A percentile compares a stretch with the other conserved stretches of the same genome.
Conservation (phyloP, 2,329 filamentous ascomycete species). For the Stachybotrys chlorohalonatus region DNA sequence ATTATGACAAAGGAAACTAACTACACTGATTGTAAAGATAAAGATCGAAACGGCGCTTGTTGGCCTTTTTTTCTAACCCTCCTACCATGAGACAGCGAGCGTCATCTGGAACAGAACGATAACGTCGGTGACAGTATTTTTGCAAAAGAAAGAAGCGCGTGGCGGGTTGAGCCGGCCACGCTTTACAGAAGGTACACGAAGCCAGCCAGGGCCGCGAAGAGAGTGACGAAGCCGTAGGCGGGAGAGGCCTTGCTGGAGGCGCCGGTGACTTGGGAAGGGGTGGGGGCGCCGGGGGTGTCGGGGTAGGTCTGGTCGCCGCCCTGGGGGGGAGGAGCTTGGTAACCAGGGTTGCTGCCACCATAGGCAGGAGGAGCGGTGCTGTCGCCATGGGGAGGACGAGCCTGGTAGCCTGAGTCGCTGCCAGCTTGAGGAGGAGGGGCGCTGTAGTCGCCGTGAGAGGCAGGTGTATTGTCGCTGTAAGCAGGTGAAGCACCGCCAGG, state of each 20-base stretch:
- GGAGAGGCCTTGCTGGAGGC: conserved; percentile 14
- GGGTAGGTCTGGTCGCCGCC: neutral
- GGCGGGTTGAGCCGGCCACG: too few species aligned
- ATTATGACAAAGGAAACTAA: too few species aligned
- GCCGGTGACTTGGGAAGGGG: conserved; percentile 11
- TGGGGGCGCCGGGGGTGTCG: neutral
- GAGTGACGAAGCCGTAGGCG: conserved; percentile 9
- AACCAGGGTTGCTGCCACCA: neutral
- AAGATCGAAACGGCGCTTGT: too few species aligned
- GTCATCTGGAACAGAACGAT: too few species aligned
- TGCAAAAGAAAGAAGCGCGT: too few species aligned
- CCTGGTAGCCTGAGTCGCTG: neutral
- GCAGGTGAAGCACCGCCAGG: too few species aligned
- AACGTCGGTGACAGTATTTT: too few species aligned
- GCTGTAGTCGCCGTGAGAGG: too few species aligned
- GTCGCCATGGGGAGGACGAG: neutral
- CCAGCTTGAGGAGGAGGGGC: neutral
- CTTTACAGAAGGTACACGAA: conserved; percentile 15
- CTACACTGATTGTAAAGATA: too few species aligned
- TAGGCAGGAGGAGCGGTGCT: neutral
- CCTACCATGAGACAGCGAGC: too few species aligned
- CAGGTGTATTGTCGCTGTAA: too few species aligned
- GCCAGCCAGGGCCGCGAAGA: conserved; percentile 10
- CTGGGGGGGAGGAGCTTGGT: neutral
- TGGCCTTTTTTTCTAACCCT: too few species aligned